Conservation (phyloP, 1,284 basidiomycete genomes). For the Fistulina hepatica region DNA sequence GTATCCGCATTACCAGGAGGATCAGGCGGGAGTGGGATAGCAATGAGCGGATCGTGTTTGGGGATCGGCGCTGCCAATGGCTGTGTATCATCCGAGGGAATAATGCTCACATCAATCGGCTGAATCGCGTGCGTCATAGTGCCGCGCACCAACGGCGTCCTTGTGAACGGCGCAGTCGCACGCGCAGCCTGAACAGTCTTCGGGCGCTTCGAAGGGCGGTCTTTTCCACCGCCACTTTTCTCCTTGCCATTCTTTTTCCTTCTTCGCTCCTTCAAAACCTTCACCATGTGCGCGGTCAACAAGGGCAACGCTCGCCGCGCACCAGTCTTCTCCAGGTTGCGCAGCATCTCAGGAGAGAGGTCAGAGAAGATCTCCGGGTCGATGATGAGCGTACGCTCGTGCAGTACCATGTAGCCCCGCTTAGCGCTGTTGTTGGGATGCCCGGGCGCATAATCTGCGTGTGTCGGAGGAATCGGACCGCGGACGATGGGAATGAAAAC, state of each 20-base stretch:
- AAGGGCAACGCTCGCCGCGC: conserved; percentile 76
- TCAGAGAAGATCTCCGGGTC: conserved; percentile 79
- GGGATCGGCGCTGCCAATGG: too few relatives aligned
- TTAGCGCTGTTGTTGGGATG: conserved; percentile 45
- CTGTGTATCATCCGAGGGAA: too few relatives aligned
- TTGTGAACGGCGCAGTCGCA: too few relatives aligned
- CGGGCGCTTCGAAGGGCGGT: too few relatives aligned
- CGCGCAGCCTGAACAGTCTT: too few relatives aligned
- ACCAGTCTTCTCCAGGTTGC: conserved; percentile 69
- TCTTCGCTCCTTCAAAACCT: conserved; percentile 73
- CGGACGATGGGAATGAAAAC: conserved; percentile 36
- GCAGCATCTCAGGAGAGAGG: conserved; percentile 62
- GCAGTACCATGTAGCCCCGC: conserved; percentile 62
- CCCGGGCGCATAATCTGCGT: conserved; percentile 34
- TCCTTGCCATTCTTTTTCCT: conserved; percentile 36
- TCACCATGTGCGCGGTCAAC: conserved; percentile 76
- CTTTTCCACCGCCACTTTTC: too few relatives aligned
- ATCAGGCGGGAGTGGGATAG: too few relatives aligned
- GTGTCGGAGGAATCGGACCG: conserved; percentile 33
- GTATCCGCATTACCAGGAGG: too few relatives aligned
- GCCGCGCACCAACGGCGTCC: too few relatives aligned
- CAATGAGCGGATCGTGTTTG: too few relatives aligned
- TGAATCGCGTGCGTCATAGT: too few relatives aligned
- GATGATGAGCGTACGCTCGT: conserved; percentile 75
- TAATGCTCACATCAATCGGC: too few relatives aligned